Conservation (phyloP, 345 rosid species). For the Viola odorata region DNA sequence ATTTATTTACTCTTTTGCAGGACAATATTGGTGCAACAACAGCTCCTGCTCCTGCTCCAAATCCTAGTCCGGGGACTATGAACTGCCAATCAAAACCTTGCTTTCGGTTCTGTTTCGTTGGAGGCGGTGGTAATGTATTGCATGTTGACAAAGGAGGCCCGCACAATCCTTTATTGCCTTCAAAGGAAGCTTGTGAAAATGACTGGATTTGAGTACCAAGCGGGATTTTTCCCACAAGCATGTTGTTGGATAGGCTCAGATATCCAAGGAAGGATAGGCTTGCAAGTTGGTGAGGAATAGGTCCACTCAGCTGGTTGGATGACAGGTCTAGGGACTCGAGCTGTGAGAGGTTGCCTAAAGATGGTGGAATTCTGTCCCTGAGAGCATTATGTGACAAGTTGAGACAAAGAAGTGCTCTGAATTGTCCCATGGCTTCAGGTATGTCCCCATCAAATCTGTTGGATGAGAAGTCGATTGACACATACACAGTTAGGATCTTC, state of each 20-base stretch:
- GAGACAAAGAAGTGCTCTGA: background rate
- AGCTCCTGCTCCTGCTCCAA: conserved; percentile 34
- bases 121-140: background rate
- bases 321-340: conserved; percentile 18
- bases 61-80: conserved; percentile 44
- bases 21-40: conserved; percentile 34
- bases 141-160: background rate
- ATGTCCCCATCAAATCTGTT: conserved; percentile 14
- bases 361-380: conserved; percentile 2
- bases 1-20: conserved; percentile 26
- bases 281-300: conserved; percentile 9
- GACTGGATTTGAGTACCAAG: background rate
- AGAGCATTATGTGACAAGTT: conserved; percentile 18
- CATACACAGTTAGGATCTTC: conserved; percentile 35
- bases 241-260: conserved; percentile 10
- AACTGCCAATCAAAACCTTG: conserved; percentile 36
- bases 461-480: conserved; percentile 13
- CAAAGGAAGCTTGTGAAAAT: background rate
- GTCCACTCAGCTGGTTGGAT: background rate
- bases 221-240: background rate
- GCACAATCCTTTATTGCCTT: conserved; percentile 4
- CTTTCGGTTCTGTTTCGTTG: background rate
- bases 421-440: conserved; percentile 9
- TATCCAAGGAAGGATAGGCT: conserved; percentile 2
- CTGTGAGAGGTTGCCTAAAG: background rate